Evolutionary conservation across 129 eudicot genomes (phyloP).

Genomic region (Tanacetum coccineum): DNA sequence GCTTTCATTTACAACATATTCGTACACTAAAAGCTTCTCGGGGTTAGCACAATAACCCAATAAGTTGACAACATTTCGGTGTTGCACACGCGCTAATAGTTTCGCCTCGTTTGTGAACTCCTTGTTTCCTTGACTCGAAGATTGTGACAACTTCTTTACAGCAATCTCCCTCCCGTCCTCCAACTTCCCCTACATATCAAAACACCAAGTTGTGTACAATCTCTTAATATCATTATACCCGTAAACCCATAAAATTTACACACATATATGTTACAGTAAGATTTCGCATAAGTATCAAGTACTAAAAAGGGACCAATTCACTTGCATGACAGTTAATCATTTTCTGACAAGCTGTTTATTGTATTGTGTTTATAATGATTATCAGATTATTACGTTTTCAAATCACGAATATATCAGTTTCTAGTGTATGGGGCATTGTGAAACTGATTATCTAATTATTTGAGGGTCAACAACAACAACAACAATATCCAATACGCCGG

Average conservation of each 20-base stretch:
- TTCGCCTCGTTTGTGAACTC: constrained; percentile 76
- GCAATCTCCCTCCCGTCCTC: constrained; percentile 74
- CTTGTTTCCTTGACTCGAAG: constrained; percentile 57
- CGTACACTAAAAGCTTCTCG: constrained; percentile 74
- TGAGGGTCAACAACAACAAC: neutral
- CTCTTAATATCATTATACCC: neutral
- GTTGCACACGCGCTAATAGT: constrained; percentile 64
- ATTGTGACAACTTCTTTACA: constrained; percentile 61
- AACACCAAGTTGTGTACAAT: constrained; percentile 5
- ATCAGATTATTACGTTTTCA: neutral
- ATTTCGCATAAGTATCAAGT: neutral
- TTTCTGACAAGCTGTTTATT: too few species aligned
- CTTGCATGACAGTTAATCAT: too few species aligned
- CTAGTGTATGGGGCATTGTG: too few species aligned
- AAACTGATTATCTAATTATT: too few species aligned
- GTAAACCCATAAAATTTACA: neutral
- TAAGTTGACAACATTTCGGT: constrained; percentile 62
- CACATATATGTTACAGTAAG: neutral
- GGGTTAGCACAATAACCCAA: constrained; percentile 60
- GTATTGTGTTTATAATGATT: too few species aligned
- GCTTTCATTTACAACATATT: constrained; percentile 69
- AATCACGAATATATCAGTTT: too few species aligned
- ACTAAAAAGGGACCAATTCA: neutral
- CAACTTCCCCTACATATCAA: constrained; percentile 53
- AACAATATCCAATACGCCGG: neutral